A percentile compares a stretch with the other conserved stretches of the same genome.
These are phyloP conservation scores for Ceratocystiopsis brevicomis DNA, from an alignment of 2,329 filamentous ascomycete species.

Conservation along the genomic window DNA sequence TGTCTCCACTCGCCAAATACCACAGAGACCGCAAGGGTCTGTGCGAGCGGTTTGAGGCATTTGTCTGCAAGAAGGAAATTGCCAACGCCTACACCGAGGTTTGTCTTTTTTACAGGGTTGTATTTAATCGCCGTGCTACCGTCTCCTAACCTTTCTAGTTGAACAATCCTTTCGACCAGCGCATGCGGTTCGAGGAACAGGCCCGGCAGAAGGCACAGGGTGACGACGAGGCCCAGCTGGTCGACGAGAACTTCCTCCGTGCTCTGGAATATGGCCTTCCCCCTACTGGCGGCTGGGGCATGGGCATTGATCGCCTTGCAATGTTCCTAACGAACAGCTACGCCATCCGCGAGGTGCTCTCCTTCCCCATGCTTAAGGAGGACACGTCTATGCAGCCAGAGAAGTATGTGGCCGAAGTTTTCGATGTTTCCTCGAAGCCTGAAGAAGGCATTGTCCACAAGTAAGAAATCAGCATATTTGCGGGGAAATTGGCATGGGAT, in stretches of 20 bases:
- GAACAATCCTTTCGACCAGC: slow-evolving; percentile 91
- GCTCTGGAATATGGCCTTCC: slow-evolving; percentile 59
- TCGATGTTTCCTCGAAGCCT: slow-evolving; percentile 15
- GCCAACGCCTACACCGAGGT: slow-evolving; percentile 83
- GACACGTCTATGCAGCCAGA: slow-evolving; percentile 34
- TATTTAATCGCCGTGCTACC: neutral
- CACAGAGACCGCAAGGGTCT: slow-evolving; percentile 66
- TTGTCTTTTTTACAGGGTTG: neutral
- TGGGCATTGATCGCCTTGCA: slow-evolving; percentile 64
- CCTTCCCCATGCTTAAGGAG: slow-evolving; percentile 97
- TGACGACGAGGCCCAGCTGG: slow-evolving; percentile 87
- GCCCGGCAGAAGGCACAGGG: slow-evolving; percentile 88
- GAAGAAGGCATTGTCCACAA: slow-evolving; percentile 17
- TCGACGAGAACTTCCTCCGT: slow-evolving; percentile 90
- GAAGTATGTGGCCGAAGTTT: slow-evolving; percentile 22
- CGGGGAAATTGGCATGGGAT: too few species aligned
- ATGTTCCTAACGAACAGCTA: slow-evolving; percentile 69
- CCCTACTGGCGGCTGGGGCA: slow-evolving; percentile 88
- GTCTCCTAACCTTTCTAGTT: slow-evolving; percentile 25
- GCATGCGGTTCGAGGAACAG: slow-evolving; percentile 84
- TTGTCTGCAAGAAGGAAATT: slow-evolving; percentile 90
- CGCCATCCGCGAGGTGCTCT: slow-evolving; percentile 85
- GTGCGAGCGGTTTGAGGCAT: slow-evolving; percentile 93
- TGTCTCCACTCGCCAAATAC: slow-evolving; percentile 94
- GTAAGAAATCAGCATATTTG: neutral